These are phyloP conservation scores for Aspergillus fumigatus DNA, from an alignment of 2,329 filamentous ascomycete species.

Conservation along the genomic window DNA sequence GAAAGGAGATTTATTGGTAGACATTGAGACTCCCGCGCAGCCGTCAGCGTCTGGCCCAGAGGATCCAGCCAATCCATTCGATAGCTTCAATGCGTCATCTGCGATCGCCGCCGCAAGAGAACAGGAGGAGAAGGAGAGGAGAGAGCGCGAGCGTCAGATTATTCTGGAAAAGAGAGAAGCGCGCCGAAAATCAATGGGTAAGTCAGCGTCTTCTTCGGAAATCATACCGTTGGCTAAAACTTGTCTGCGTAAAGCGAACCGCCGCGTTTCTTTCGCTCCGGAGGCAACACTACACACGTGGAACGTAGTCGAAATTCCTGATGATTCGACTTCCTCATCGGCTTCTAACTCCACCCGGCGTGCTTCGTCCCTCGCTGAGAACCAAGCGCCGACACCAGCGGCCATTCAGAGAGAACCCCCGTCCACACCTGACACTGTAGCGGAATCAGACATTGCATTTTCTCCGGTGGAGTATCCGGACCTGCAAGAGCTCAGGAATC, in stretches of 20 bases:
- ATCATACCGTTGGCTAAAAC: conserved; percentile 11
- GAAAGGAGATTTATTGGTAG: conserved; percentile 37
- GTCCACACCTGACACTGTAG: conserved; percentile 59
- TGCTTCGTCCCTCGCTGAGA: conserved; percentile 56
- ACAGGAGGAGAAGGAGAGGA: conserved; percentile 62
- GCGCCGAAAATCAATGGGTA: conserved; percentile 80
- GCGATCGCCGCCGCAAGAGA: conserved; percentile 64
- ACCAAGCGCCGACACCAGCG: conserved; percentile 25
- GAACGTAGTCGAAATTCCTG: conserved; percentile 84
- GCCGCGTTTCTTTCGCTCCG: conserved; percentile 92
- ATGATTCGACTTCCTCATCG: conserved; percentile 76
- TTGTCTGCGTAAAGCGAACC: conserved; percentile 55
- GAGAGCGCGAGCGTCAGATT: conserved; percentile 55
- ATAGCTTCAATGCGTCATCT: conserved; percentile 38
- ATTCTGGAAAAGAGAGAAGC: conserved; percentile 73
- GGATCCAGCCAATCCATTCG: conserved; percentile 46
- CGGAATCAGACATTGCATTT: conserved; percentile 53
- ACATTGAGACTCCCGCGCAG: conserved; percentile 39
- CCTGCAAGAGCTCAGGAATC: conserved; percentile 55
- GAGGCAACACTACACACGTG: conserved; percentile 97
- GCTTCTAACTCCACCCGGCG: conserved; percentile 70
- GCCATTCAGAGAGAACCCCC: conserved; percentile 54
- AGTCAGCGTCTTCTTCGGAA: conserved; percentile 4
- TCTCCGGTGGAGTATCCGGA: conserved; percentile 64
- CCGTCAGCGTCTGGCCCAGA: conserved; percentile 33